A percentile compares a stretch with the other conserved stretches of the same genome.
These are phyloP conservation scores for Effrenium voratum DNA, from an alignment of 73 alveolate species.

Conservation along the genomic window DNA sequence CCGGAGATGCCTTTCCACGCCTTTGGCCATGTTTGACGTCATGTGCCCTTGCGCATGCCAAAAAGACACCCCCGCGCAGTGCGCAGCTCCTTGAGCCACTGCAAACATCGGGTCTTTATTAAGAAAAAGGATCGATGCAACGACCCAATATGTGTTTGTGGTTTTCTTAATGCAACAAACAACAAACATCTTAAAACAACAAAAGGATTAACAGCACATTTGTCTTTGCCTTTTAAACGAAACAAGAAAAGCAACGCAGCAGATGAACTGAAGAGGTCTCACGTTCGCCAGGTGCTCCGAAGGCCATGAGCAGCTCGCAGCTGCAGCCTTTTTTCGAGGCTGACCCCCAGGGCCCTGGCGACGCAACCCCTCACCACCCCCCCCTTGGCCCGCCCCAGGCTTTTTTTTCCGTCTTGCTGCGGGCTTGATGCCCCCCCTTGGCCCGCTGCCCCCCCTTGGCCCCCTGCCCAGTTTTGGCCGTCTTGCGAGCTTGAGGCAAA, in stretches of 20 bases:
- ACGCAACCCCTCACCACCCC: not conserved
- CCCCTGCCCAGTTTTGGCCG: too few relatives aligned
- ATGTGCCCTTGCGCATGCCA: too few relatives aligned
- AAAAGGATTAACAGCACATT: not conserved
- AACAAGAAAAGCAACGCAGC: not conserved
- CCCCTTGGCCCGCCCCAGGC: not conserved
- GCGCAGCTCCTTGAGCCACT: too few relatives aligned
- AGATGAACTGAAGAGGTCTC: not conserved
- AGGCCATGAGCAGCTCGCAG: slow-evolving; percentile 10
- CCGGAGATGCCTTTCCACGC: too few relatives aligned
- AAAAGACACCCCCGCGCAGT: too few relatives aligned
- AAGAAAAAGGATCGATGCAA: too few relatives aligned
- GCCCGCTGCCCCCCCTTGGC: too few relatives aligned
- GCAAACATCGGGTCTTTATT: too few relatives aligned
- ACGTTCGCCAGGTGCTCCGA: not conserved
- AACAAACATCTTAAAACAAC: not conserved
- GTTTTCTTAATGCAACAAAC: not conserved
- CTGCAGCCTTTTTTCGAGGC: slow-evolving; percentile 64
- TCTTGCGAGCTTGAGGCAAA: too few relatives aligned
- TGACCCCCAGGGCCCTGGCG: not conserved
- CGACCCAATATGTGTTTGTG: not conserved
- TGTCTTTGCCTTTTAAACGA: not conserved
- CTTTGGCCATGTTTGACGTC: too few relatives aligned
- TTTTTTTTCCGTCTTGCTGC: too few relatives aligned
- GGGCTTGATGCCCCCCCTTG: too few relatives aligned